Conservation (phyloP, 1,139 yeast species). For the Yamadazyma sp. region DNA sequence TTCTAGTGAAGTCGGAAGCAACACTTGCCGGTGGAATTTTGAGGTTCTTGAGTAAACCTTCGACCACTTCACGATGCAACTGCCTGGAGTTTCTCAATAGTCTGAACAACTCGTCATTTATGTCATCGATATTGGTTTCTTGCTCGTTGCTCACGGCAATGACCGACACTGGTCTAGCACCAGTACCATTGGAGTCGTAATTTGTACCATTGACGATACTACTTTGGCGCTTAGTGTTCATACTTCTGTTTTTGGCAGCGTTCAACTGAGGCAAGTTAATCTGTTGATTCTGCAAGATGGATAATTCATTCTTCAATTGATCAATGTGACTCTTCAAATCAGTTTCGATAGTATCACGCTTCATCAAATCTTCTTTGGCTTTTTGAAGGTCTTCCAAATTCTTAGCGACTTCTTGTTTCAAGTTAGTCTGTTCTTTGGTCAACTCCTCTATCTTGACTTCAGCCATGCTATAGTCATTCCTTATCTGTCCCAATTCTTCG, state of each 20-base stretch:
- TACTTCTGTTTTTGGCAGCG: constrained; percentile 31
- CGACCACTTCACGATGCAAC: constrained; percentile 81
- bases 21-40: constrained; percentile 85
- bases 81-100: constrained; percentile 77
- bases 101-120: constrained; percentile 70
- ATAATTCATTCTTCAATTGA: constrained; percentile 66
- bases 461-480: constrained; percentile 62
- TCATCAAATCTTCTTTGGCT: constrained; percentile 61
- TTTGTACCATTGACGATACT: constrained; percentile 33
- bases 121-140: constrained; percentile 61
- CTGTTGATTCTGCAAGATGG: constrained; percentile 46
- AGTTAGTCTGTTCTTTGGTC: constrained; percentile 61
- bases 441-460: constrained; percentile 63
- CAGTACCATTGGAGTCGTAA: constrained; percentile 24
- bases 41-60: constrained; percentile 84
- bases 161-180: constrained; percentile 53
- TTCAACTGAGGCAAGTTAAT: constrained; percentile 18
- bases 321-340: constrained; percentile 70
- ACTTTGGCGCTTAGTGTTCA: constrained; percentile 41
- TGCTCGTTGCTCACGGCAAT: constrained; percentile 58
- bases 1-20: constrained; percentile 78
- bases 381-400: constrained; percentile 63
- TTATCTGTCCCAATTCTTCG: constrained; percentile 55
- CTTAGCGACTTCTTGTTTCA: constrained; percentile 62
- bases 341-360: constrained; percentile 65